Evolutionary conservation across 768 basidiomycete genomes (phyloP).

Genomic region (Termitomyces sp.): DNA sequence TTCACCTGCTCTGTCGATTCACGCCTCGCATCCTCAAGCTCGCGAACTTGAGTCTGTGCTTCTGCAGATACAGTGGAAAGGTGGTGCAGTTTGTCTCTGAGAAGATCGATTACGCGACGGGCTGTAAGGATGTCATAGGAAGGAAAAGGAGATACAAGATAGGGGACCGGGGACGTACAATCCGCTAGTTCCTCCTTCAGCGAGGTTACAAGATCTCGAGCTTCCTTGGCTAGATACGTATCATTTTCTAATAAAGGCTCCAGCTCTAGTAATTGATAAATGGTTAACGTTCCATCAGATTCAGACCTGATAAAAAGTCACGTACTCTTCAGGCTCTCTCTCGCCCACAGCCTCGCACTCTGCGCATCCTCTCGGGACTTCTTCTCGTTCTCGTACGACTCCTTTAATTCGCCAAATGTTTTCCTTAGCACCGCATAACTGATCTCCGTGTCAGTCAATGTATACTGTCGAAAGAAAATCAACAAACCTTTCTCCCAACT

Average conservation of each 20-base stretch:
- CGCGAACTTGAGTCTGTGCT: constrained; percentile 24
- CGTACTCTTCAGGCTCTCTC: constrained; percentile 7
- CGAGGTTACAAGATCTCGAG: constrained; percentile 18
- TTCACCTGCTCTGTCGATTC: constrained; percentile 13
- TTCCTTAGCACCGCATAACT: constrained; percentile 9
- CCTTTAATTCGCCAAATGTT: constrained; percentile 3
- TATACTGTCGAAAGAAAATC: not conserved
- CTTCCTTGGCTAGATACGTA: constrained; percentile 17
- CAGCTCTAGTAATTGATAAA: constrained; percentile 3
- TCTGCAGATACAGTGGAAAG: constrained; percentile 29
- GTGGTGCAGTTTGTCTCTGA: constrained; percentile 33
- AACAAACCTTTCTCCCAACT: constrained; percentile 9
- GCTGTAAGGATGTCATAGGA: constrained; percentile 17
- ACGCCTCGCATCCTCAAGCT: constrained; percentile 30
- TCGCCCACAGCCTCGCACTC: constrained; percentile 3
- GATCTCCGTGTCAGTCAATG: not conserved
- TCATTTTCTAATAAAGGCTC: constrained; percentile 20
- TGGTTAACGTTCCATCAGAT: not conserved
- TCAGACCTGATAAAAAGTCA: not conserved
- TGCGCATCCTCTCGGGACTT: constrained; percentile 1
- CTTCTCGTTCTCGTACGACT: constrained; percentile 3
- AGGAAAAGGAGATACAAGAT: not conserved
- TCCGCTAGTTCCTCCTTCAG: constrained; percentile 23
- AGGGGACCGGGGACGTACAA: constrained; percentile 17
- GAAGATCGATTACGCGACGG: constrained; percentile 31